Base-by-base conservation (phyloP, 2,329 filamentous ascomycete genomes). In the Aspergillus proliferans region DNA sequence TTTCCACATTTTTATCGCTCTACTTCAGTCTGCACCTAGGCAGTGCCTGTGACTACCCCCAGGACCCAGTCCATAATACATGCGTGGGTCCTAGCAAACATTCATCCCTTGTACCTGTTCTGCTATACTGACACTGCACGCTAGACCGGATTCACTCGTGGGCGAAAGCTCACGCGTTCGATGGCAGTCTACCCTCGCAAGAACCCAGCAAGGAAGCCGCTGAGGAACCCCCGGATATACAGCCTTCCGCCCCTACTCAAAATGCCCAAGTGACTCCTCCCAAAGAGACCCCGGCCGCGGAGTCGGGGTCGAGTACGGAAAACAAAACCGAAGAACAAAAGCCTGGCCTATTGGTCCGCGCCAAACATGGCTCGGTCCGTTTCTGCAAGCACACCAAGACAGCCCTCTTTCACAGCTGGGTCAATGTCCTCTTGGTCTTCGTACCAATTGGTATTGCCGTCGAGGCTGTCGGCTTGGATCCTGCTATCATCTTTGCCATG, bases 401-500 rank as follows among this genome's bases (percentile, higher is more conserved):
- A 28, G 65, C 64, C 22, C 40, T 69, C 19, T 67, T 52, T 47
- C 62, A 69, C 53, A 72, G 69, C 57, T 73, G 69, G 69, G 61
- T 73, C 55, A 73, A 72, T 58, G 63, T 71, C 57, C 63, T 72
- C 42, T 60, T 74, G 44, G 46, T 73, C 49, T 71, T 71, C 49
- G 69, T 73, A 33, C 71, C 70, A 1, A 55, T 65, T n/a, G 70
- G 69, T 43, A 71, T 73, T 40, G 65, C 62, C 40, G 58, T 62
- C 18, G 59, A 71, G 52, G 67, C 68, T 7, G 58, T 65, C 3
- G 59, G 62, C 1, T 62, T 82, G 47, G 76, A 76, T 47, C 79
- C 83, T 18, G 83, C 78, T 40, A 70, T 87, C 49, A 72, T 87
- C 52, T 90, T 90, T 64, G 84, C 79, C 50, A 78, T 88, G 73